phyloP scores from a whole-genome alignment of 257 asterid genomes.

The Salvia hispanica region DNA sequence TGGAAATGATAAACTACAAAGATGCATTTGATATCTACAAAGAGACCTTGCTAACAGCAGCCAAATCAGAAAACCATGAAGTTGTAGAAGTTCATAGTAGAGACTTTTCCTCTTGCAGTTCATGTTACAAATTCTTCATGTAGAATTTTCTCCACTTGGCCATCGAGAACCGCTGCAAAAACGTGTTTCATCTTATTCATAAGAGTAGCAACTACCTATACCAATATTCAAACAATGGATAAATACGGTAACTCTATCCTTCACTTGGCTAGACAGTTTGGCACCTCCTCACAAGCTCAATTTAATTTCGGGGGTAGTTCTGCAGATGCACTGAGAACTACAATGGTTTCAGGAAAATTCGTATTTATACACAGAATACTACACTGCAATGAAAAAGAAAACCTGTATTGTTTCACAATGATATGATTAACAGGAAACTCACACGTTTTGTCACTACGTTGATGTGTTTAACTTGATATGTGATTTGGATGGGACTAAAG shows the following conservation, averaged over 20 bases:
- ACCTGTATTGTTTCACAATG: too few relatives aligned
- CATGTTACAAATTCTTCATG: too few relatives aligned
- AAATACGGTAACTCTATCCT: slow-evolving; percentile 1
- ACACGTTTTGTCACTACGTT: background rate
- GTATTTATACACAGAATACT: too few relatives aligned
- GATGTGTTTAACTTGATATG: too few relatives aligned
- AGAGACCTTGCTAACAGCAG: too few relatives aligned
- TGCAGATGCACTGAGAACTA: slow-evolving; percentile 37
- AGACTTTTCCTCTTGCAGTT: too few relatives aligned
- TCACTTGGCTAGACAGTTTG: slow-evolving; percentile 23
- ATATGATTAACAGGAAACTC: background rate
- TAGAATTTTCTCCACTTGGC: slow-evolving; percentile 14
- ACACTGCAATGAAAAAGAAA: too few relatives aligned
- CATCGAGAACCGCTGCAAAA: slow-evolving; percentile 12
- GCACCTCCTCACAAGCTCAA: slow-evolving; percentile 34
- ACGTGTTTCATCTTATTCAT: slow-evolving; percentile 22
- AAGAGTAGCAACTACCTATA: slow-evolving; percentile 6
- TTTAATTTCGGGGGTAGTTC: slow-evolving; percentile 28
- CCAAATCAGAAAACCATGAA: too few relatives aligned
- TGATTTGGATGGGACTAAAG: too few relatives aligned
- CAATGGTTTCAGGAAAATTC: slow-evolving; percentile 34
- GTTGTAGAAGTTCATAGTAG: too few relatives aligned
- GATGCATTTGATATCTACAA: too few relatives aligned
- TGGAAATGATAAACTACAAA: too few relatives aligned
- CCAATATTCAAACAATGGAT: background rate